A percentile compares a stretch with the other conserved stretches of the same genome.
phyloP scores from a whole-genome alignment of 495 filamentous ascomycete species.

The Cenococcum geophilum region DNA sequence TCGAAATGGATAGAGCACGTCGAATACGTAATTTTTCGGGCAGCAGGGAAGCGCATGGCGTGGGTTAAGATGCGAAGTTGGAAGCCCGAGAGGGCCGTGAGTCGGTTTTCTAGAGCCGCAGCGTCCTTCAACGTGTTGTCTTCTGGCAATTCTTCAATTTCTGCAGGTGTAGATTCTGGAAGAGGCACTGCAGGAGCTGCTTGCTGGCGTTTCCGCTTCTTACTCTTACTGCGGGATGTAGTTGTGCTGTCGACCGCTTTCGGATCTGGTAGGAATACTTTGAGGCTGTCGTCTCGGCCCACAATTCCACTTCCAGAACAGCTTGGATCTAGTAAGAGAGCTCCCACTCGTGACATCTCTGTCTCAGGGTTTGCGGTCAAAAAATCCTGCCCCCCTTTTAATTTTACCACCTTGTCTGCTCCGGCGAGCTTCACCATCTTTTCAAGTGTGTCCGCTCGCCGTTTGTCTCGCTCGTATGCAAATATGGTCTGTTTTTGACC shows the following conservation, averaged over 20 bases:
- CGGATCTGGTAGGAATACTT: constrained; percentile 47
- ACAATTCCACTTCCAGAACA: constrained; percentile 95
- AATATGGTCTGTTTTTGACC: constrained; percentile 43
- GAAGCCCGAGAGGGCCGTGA: constrained; percentile 49
- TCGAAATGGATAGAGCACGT: constrained; percentile 82
- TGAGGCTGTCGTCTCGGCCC: constrained; percentile 68
- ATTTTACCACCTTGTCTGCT: constrained; percentile 54
- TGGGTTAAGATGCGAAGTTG: constrained; percentile 37
- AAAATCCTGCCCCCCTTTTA: constrained; percentile 73
- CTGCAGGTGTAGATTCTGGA: constrained; percentile 23
- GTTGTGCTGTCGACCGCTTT: not conserved
- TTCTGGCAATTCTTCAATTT: constrained; percentile 41
- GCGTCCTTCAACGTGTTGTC: constrained; percentile 23
- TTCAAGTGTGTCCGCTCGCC: constrained; percentile 62
- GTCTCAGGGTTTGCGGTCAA: constrained; percentile 60
- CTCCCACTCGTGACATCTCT: constrained; percentile 54
- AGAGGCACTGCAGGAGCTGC: not conserved
- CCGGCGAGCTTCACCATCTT: constrained; percentile 79
- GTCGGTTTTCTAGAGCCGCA: constrained; percentile 39
- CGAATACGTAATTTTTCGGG: constrained; percentile 73
- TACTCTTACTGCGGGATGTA: constrained; percentile 29
- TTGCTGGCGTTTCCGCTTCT: constrained; percentile 37
- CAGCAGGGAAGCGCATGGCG: constrained; percentile 76
- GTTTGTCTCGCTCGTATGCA: constrained; percentile 65
- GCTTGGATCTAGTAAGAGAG: constrained; percentile 81